Evolutionary conservation across 2,329 filamentous ascomycete genomes (phyloP).

Genomic region (Exophiala dermatitidis): DNA sequence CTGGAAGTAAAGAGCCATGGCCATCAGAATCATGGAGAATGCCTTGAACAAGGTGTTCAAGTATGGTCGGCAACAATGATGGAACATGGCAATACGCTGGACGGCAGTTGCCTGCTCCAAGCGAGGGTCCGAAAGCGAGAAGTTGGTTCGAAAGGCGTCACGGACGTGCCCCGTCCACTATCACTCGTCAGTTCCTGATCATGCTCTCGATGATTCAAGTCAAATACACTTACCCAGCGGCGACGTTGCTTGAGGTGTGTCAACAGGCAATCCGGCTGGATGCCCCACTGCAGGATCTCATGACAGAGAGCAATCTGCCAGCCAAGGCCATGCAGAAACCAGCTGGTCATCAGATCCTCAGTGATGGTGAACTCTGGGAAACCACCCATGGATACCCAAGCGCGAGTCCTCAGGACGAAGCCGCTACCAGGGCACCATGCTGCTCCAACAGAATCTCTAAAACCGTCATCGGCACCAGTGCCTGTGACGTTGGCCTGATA

Average conservation of each 20-base stretch:
- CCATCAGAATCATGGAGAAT: slow-evolving; percentile 4
- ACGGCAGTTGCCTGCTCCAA: slow-evolving; percentile 8
- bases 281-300: slow-evolving; percentile 27
- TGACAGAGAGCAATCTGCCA: slow-evolving; percentile 27
- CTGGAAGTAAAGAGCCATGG: slow-evolving; percentile 5
- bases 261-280: slow-evolving; percentile 32
- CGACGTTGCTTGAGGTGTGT: slow-evolving; percentile 36
- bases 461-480: slow-evolving; percentile 32
- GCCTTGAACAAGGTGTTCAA: slow-evolving; percentile 17
- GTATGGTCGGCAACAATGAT: slow-evolving; percentile 19
- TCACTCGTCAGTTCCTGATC: slow-evolving; percentile 7
- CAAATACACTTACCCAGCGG: slow-evolving; percentile 38
- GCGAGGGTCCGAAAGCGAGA: slow-evolving; percentile 7
- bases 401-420: slow-evolving; percentile 26
- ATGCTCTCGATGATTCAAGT: slow-evolving; percentile 31
- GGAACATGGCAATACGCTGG: slow-evolving; percentile 20
- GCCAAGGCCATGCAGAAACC: slow-evolving; percentile 26
- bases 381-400: slow-evolving; percentile 27
- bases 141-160: slow-evolving; percentile 10
- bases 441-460: slow-evolving; percentile 26
- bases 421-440: slow-evolving; percentile 30
- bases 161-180: slow-evolving; percentile 22
- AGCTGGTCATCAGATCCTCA: slow-evolving; percentile 29
- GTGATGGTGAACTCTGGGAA: slow-evolving; percentile 28
- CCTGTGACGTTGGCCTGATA: slow-evolving; percentile 30